phyloP scores from a whole-genome alignment of 225 moss, liverwort and hornwort genomes.

The Marchantia paleacea region DNA sequence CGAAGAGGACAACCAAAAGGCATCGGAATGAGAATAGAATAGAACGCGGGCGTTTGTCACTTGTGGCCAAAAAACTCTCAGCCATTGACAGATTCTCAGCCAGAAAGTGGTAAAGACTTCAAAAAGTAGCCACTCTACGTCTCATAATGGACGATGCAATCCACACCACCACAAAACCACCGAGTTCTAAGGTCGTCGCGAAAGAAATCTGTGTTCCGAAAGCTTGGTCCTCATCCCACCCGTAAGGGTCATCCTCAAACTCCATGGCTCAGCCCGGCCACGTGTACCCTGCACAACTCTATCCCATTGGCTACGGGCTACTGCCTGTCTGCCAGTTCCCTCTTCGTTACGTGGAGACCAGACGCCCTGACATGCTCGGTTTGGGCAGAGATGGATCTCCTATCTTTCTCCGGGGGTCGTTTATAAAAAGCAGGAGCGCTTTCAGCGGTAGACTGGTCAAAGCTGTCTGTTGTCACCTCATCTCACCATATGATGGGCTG shows the following conservation, averaged over 20 bases:
- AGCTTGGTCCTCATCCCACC: background rate
- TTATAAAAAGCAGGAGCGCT: background rate
- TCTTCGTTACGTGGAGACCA: background rate
- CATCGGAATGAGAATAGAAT: background rate
- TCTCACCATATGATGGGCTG: too few relatives aligned
- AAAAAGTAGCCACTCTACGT: background rate
- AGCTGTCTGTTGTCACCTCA: too few relatives aligned
- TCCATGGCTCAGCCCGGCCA: background rate
- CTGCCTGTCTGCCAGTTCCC: constrained; percentile 6
- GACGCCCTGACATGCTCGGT: background rate
- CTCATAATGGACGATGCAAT: background rate
- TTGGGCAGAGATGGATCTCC: background rate
- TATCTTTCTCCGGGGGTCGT: background rate
- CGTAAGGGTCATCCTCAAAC: background rate
- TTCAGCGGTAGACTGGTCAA: too few relatives aligned
- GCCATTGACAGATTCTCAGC: constrained; percentile 1
- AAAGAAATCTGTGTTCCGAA: background rate
- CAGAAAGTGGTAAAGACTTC: background rate
- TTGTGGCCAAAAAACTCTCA: background rate
- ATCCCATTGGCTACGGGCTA: constrained; percentile 11
- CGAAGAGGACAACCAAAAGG: background rate
- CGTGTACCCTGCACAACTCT: background rate
- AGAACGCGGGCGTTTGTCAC: background rate
- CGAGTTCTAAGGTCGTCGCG: background rate
- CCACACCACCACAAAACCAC: background rate